These are phyloP conservation scores for Globisporangium nodosum DNA, from an alignment of 352 stramenopile species.

Conservation along the genomic window DNA sequence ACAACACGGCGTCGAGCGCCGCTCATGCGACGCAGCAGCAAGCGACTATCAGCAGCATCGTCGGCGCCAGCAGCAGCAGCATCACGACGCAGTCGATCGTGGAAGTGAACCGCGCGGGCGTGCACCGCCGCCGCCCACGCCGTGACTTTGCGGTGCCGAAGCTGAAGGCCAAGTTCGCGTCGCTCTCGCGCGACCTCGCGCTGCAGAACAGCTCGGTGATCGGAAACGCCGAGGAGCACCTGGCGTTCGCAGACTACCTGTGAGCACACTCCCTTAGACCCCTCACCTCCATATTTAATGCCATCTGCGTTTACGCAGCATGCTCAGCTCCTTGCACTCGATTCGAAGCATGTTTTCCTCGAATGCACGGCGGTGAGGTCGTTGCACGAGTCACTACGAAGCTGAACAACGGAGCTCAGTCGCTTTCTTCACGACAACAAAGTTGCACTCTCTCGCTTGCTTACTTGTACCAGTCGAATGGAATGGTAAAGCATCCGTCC, in stretches of 20 bases:
- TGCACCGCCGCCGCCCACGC: slow-evolving; percentile 34
- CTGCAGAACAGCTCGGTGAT: slow-evolving; percentile 33
- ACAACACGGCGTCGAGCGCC: neutral
- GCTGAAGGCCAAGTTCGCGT: slow-evolving; percentile 64
- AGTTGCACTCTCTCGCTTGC: too few relatives aligned
- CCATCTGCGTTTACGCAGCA: too few relatives aligned
- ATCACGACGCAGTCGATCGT: slow-evolving; percentile 37
- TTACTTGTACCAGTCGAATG: neutral
- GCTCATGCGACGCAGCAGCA: neutral
- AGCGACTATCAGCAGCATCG: neutral
- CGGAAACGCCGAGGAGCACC: slow-evolving; percentile 51
- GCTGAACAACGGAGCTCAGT: too few relatives aligned
- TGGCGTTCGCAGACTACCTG: slow-evolving; percentile 75
- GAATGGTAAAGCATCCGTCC: slow-evolving; percentile 13
- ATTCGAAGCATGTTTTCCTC: too few relatives aligned
- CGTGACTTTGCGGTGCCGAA: slow-evolving; percentile 62
- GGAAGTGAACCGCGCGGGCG: slow-evolving; percentile 46
- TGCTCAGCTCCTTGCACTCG: too few relatives aligned
- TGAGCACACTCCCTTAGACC: slow-evolving; percentile 12
- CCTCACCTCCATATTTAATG: neutral
- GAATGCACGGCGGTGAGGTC: too few relatives aligned
- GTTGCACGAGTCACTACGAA: too few relatives aligned
- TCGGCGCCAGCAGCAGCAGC: slow-evolving; percentile 10
- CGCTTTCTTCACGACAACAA: too few relatives aligned
- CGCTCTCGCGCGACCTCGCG: slow-evolving; percentile 54